These are phyloP conservation scores for Pseudopyrenochaeta lycopersici DNA, from an alignment of 2,329 filamentous ascomycete genomes.

Conservation along the genomic window DNA sequence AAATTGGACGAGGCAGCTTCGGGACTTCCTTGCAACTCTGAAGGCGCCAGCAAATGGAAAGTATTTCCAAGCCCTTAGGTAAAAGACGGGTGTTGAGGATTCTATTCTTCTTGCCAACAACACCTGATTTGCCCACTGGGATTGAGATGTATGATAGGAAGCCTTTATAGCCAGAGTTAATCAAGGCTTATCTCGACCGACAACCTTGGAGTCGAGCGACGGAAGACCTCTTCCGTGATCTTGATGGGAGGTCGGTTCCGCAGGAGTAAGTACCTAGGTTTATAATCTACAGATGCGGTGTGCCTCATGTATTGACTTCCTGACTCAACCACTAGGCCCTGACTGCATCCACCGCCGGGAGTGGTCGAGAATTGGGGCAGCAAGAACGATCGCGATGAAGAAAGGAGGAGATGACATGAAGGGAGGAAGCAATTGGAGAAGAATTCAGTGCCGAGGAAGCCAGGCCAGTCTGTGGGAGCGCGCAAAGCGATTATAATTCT, in stretches of 20 bases:
- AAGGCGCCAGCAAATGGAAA: neutral
- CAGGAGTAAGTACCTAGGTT: conserved; percentile 7
- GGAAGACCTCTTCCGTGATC: conserved; percentile 4
- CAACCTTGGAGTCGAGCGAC: conserved; percentile 2
- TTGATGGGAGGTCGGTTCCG: conserved; percentile 6
- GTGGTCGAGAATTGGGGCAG: neutral
- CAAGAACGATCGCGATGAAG: conserved; percentile 5
- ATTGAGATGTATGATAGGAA: conserved; percentile 6
- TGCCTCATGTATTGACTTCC: neutral
- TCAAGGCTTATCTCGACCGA: conserved; percentile 7
- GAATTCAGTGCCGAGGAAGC: conserved; percentile 5
- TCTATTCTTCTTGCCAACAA: conserved; percentile 2
- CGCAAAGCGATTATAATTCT: conserved; percentile 6
- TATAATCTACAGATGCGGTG: neutral
- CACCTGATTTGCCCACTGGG: neutral
- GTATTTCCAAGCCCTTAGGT: neutral
- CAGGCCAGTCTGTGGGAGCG: neutral
- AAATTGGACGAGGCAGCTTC: too few species aligned
- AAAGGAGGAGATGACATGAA: neutral
- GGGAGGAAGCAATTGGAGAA: conserved; percentile 1
- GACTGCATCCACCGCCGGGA: conserved; percentile 1
- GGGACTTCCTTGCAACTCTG: too few species aligned
- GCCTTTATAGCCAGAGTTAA: conserved; percentile 5
- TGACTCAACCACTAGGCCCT: neutral
- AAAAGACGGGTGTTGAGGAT: conserved; percentile 4